Evolutionary conservation across 2,329 filamentous ascomycete genomes (phyloP), one percentile per base, ranked within the genome.

Genomic region (Cercospora janseana): DNA sequence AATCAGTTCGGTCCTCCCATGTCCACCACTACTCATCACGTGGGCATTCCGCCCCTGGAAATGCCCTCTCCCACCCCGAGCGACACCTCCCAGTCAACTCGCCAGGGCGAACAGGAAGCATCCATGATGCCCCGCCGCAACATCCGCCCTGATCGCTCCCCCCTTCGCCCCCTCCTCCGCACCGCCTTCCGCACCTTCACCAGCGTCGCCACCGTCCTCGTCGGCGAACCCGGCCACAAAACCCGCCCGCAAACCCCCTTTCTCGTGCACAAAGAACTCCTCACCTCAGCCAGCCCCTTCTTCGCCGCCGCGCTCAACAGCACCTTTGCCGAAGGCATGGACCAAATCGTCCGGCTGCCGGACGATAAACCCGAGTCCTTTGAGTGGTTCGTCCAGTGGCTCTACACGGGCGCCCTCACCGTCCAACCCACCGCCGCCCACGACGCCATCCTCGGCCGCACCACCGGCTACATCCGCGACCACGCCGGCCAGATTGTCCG

Each of bases 361-460:
- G 73, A 75, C 49, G 66, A 76, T 43, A 65, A 66, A 51, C 67
- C 72, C 15, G 67, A 72, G 23, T 69, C 69, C 49, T 78, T 78
- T 61, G 72, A 75, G 50, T 74, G 75, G 66, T 74, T 76, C 59
- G 64, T 75, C n/a, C 66, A 71, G 51, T 78, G 75, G 75, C 68
- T 78, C 4, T 78, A 79, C 66, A 74, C 72, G 5, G 68, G 69
- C 24, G 58, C 60, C 21, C 69, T 71, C 1, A 67, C 63, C 8
- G 59, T 55, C 40, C 56, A 52, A 37, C 53, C 56, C 27, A 44
- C 48, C 27, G 48, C 41, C 21, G 48, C 27, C 46, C 47, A 45
- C 43, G 46, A 45, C 3, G 12, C 50, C 16, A 27, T 32, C 31
- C 21, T 42, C 23, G 15, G 20, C 6, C 52, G 31, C 18, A 35